phyloP scores from a whole-genome alignment of 805 yeast genomes.

The Schizosaccharomyces osmophilus region DNA sequence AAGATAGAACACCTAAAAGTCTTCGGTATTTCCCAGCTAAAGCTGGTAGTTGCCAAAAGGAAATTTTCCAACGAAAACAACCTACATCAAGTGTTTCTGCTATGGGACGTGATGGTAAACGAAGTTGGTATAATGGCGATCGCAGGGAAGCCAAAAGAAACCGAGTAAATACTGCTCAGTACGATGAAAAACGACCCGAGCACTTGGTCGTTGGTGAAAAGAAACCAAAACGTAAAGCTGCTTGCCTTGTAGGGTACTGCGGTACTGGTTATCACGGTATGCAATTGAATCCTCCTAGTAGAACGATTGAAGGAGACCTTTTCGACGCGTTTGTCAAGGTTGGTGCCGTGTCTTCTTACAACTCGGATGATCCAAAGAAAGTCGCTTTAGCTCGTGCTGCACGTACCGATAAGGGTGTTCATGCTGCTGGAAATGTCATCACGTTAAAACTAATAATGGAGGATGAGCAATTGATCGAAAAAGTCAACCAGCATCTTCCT shows the following conservation, averaged over 20 bases:
- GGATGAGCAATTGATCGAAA: conserved; percentile 46
- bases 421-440: conserved; percentile 85
- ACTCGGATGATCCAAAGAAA: conserved; percentile 69
- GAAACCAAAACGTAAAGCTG: conserved; percentile 54
- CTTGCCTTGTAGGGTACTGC: conserved; percentile 76
- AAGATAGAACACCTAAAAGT: no score
- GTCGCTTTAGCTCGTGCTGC: conserved; percentile 36
- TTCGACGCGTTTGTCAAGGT: conserved; percentile 64
- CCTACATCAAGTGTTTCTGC: no score
- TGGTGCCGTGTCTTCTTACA: conserved; percentile 71
- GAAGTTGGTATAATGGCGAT: background rate
- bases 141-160: background rate
- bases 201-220: conserved; percentile 1
- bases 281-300: conserved; percentile 73
- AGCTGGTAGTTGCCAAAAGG: no score
- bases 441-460: conserved; percentile 65
- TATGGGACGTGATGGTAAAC: background rate
- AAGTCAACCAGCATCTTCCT: conserved; percentile 55
- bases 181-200: background rate
- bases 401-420: conserved; percentile 87
- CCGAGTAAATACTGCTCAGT: background rate
- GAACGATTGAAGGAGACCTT: conserved; percentile 75
- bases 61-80: background rate
- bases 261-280: conserved; percentile 93
- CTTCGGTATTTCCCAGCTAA: no score